Percentiles rank a stretch among this genome's conserved stretches.
Evolutionary conservation across 2,329 filamentous ascomycete genomes (phyloP).

Genomic region (Elsinoe arachidis): DNA sequence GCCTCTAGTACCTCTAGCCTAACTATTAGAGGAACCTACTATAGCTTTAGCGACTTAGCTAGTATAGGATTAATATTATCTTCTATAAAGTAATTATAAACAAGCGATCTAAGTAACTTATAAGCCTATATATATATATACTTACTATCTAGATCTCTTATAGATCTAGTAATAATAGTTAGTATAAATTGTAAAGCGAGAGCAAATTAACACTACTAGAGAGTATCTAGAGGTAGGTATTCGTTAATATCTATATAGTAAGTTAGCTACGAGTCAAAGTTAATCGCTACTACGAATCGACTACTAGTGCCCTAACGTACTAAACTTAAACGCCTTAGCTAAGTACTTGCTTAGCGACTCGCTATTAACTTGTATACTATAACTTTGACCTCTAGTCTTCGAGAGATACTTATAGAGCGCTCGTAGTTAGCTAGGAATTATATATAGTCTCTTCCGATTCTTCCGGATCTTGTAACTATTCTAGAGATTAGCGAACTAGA

Average conservation of each 20-base stretch:
- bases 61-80: background rate
- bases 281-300: background rate
- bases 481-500: background rate
- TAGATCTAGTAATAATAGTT: background rate
- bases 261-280: background rate
- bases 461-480: background rate
- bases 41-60: background rate
- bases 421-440: too few relatives aligned
- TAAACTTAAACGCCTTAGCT: background rate
- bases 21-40: background rate
- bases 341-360: background rate
- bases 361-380: background rate
- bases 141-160: background rate
- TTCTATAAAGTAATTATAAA: background rate
- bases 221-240: background rate
- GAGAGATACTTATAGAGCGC: background rate
- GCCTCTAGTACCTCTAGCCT: background rate
- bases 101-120: background rate
- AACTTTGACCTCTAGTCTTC: background rate
- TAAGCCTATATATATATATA: too few relatives aligned
- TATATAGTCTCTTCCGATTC: too few relatives aligned
- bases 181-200: background rate
- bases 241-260: background rate
- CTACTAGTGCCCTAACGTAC: background rate
- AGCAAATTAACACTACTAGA: background rate